Evolutionary conservation across 108 stramenopile species (phyloP), one percentile per base, ranked within the genome.

Genomic region (Nitzschia putrida): DNA sequence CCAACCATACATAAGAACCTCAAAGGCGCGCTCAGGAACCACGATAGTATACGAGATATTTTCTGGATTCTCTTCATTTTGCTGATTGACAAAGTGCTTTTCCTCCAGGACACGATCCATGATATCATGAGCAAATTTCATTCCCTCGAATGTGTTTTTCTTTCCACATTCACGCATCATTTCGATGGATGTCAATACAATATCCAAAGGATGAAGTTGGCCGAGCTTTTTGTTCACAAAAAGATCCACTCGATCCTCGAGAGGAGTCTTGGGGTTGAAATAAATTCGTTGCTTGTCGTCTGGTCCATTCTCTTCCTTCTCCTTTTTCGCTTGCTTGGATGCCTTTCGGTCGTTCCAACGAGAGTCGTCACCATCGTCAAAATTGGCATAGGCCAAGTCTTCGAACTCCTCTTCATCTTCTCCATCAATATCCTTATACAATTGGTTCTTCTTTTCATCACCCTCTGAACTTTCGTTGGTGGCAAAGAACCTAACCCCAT

Each of bases 1-100:
- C 83, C 83, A 84, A n/a, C 83, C 80, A 50, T 78, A 79, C 76
- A 81, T 68, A 0, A 84, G 34, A 39, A 59, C 65, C 69, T 81
- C 47, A 61, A 80, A 78, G 11, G 59, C 38, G 18, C 55, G 61
- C n/a, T 74, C 72, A 4, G 80, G 68, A 29, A 81, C 39, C 50
- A 83, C 59, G 38, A 79, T 22, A 39, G 61, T 16, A 11, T 56
- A 53, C 13, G 29, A 41, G 13, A 16, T 45, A 0, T 59, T 37
- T 8, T 49, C 41, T 13, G 25, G 47, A 13, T 74, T 51, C 42
- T 37, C 13, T 20, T 23, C 41, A 21, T 56, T 44, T 25, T 44
- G 57, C 24, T 64, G 53, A 53, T 71, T 73, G 53, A 71, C 41
- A 29, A 53, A 61, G 0, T 66, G 63, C 47, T 84, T 84, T 55